phyloP scores from a whole-genome alignment of 208 protist genomes.

The Leishmania major region DNA sequence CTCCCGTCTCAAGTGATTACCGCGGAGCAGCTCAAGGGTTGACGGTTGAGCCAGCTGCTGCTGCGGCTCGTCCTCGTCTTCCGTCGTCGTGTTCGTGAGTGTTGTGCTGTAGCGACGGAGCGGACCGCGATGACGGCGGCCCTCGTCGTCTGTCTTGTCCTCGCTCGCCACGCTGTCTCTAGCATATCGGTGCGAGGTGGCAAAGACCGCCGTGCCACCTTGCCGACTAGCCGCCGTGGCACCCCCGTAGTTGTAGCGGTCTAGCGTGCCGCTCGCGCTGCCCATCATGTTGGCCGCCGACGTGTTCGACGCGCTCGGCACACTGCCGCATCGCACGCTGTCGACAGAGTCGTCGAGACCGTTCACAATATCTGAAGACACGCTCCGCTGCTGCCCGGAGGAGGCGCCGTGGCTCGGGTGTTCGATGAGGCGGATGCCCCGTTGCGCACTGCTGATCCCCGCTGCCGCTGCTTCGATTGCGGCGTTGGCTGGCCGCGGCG shows the following conservation, averaged over 20 bases:
- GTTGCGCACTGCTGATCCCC: not conserved
- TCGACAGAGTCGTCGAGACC: constrained; percentile 26
- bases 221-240: not conserved
- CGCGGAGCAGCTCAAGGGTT: constrained; percentile 19
- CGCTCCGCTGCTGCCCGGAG: constrained; percentile 5
- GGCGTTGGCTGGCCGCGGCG: not conserved
- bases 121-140: not conserved
- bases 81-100: constrained; percentile 14
- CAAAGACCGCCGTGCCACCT: not conserved
- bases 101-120: constrained; percentile 14
- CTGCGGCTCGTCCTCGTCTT: constrained; percentile 14
- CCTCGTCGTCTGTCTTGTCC: constrained; percentile 10
- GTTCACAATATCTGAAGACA: constrained; percentile 21
- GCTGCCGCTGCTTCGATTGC: not conserved
- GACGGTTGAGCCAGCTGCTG: not conserved
- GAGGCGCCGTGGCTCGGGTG: constrained; percentile 2
- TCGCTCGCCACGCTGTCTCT: constrained; percentile 4
- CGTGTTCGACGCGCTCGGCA: constrained; percentile 4
- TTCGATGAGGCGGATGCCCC: not conserved
- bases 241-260: not conserved
- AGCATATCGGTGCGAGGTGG: constrained; percentile 8
- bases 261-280: not conserved
- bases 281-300: not conserved
- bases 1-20: constrained; percentile 1
- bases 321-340: constrained; percentile 19